Base-by-base conservation (phyloP, 805 yeast species). In the Torulaspora maleeae region DNA sequence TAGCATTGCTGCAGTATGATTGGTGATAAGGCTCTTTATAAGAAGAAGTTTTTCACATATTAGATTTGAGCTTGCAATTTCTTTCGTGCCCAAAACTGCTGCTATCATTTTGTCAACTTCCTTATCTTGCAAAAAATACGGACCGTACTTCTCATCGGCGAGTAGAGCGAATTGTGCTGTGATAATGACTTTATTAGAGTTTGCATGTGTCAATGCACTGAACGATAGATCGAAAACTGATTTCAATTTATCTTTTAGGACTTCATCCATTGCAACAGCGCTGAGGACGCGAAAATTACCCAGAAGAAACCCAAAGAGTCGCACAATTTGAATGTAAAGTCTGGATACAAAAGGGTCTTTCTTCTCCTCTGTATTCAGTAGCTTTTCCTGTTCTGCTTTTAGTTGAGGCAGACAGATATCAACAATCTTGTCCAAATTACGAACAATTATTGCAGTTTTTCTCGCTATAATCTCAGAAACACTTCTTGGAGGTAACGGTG, bases 331-430 rank as follows among this genome's bases (percentile, higher is more conserved):
- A 16, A 62, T 56, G 41, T 61, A 63, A 5, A 56, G 44, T 43
- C 68, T 55, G 10, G 60, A 48, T 2, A 35, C 47, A 37, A 63
- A 63, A 7, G 68, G 67, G 44, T 63, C 56, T 28, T 57, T 59
- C 15, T 45, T 56, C 1, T 39, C 39, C 12, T 44, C 25, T 5
- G 32, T 36, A 9, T 38, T 45, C 9, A 60, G 33, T 10, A 60
- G 36, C 7, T 48, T 46, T 3, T 38, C 38, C 30, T 61, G 64
- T 27, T 50, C 55, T 1, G 16, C 27, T 19, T 41, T 22, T 40
- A 61, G 34, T 28, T 58, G 56, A 2, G 50, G 43, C 11, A 55
- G 17, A 33, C 57, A 45, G 8, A 53, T 34, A 16, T 43, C 40
- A 7, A 50, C 35, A 1, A 61, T 37, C 1, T 20, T 38, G 13